These are phyloP conservation scores for Monosporozyma servazzii DNA, from an alignment of 805 yeast species.

Conservation along the genomic window DNA sequence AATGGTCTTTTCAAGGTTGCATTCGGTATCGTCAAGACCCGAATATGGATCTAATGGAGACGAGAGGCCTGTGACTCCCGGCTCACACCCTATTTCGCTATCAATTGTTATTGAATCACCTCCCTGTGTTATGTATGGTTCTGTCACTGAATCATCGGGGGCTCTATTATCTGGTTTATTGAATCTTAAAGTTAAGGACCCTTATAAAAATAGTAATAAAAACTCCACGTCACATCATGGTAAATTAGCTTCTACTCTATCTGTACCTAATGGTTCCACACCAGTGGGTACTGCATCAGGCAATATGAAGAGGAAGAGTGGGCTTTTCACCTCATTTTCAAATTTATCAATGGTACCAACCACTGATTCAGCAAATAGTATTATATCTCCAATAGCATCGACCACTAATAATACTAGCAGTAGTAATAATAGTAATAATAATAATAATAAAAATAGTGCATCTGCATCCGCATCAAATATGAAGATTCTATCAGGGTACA, in stretches of 20 bases:
- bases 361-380: constrained; percentile 6
- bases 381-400: neutral
- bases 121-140: constrained; percentile 79
- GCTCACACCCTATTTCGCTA: constrained; percentile 35
- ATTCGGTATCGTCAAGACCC: neutral
- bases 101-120: constrained; percentile 76
- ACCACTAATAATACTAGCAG: constrained; percentile 3
- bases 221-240: neutral
- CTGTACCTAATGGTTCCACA: neutral
- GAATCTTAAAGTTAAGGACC: constrained; percentile 42
- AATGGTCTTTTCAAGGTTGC: constrained; percentile 7
- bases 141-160: constrained; percentile 71
- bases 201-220: constrained; percentile 6
- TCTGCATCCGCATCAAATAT: constrained; percentile 20
- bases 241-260: neutral
- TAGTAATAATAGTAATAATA: neutral
- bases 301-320: constrained; percentile 11
- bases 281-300: neutral
- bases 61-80: neutral
- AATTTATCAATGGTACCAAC: constrained; percentile 13
- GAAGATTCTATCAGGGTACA: constrained; percentile 26
- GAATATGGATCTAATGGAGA: neutral
- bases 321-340: constrained; percentile 18
- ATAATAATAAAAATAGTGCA: neutral
- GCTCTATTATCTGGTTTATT: constrained; percentile 77